phyloP scores from a whole-genome alignment of 345 rosid species.

The Eucalyptus polybractea region DNA sequence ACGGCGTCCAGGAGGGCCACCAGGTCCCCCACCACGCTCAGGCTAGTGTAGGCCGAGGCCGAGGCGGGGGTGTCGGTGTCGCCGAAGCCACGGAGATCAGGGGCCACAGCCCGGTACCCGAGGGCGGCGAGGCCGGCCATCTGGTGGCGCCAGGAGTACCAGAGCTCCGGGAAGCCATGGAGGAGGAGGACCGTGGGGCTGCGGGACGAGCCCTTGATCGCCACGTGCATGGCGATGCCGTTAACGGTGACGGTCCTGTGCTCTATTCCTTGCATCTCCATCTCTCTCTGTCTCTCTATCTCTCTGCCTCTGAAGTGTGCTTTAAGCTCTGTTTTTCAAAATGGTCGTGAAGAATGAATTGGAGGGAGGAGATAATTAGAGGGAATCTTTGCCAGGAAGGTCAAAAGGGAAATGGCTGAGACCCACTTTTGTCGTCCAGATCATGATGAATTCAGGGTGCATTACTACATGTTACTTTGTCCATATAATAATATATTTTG shows the following conservation, averaged over 20 bases:
- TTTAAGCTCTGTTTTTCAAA: not conserved
- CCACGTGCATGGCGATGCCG: constrained; percentile 68
- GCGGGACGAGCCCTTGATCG: constrained; percentile 28
- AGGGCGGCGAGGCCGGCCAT: constrained; percentile 38
- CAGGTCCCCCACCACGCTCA: constrained; percentile 43
- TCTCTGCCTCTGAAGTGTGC: not conserved
- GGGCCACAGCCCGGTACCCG: constrained; percentile 75
- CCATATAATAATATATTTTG: not conserved
- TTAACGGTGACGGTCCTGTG: constrained; percentile 45
- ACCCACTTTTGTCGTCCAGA: not conserved
- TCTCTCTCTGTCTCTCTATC: not conserved
- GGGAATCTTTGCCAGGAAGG: not conserved
- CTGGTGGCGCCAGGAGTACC: constrained; percentile 91
- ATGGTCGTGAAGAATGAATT: not conserved
- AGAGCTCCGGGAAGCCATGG: constrained; percentile 83
- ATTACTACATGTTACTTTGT: not conserved
- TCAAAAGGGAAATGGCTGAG: not conserved
- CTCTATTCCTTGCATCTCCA: constrained; percentile 30
- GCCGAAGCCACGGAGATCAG: constrained; percentile 80
- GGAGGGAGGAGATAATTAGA: not conserved
- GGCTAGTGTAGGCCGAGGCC: constrained; percentile 25
- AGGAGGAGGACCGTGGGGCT: constrained; percentile 53
- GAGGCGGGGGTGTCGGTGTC: constrained; percentile 53
- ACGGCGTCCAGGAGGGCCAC: constrained; percentile 21
- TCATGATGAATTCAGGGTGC: not conserved